Conservation (phyloP, 2,329 filamentous ascomycete species). For the Pseudogymnoascus destructans region DNA sequence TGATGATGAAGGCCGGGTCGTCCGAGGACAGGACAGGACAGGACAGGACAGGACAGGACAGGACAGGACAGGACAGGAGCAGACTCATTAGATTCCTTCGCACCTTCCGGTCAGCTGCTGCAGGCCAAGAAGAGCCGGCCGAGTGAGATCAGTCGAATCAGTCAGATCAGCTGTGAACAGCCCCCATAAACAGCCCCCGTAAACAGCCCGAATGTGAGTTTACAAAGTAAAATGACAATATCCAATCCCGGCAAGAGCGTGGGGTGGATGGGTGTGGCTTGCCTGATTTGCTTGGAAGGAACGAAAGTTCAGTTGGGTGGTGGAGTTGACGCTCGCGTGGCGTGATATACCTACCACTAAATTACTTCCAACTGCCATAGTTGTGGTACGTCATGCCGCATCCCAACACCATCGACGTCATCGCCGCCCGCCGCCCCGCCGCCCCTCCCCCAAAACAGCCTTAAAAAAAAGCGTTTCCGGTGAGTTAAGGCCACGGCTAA, state of each 20-base stretch:
- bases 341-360: neutral
- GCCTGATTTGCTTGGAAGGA: neutral
- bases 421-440: neutral
- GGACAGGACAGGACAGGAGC: neutral
- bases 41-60: too few relatives aligned
- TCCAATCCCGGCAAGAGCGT: neutral
- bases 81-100: neutral
- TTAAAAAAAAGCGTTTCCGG: neutral
- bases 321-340: neutral
- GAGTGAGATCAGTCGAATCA: neutral
- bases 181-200: neutral
- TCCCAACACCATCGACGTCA: neutral
- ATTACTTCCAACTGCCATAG: neutral
- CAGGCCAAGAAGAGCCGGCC: neutral
- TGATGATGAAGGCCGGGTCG: neutral
- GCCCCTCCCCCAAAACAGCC: neutral
- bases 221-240: constrained; percentile 6
- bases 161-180: neutral
- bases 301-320: neutral
- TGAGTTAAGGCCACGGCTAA: neutral
- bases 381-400: constrained; percentile 5
- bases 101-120: neutral
- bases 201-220: neutral
- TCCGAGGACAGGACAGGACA: neutral
- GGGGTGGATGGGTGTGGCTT: neutral